Evolutionary conservation across 768 basidiomycete species (phyloP).

Genomic region (Mycena galopus): DNA sequence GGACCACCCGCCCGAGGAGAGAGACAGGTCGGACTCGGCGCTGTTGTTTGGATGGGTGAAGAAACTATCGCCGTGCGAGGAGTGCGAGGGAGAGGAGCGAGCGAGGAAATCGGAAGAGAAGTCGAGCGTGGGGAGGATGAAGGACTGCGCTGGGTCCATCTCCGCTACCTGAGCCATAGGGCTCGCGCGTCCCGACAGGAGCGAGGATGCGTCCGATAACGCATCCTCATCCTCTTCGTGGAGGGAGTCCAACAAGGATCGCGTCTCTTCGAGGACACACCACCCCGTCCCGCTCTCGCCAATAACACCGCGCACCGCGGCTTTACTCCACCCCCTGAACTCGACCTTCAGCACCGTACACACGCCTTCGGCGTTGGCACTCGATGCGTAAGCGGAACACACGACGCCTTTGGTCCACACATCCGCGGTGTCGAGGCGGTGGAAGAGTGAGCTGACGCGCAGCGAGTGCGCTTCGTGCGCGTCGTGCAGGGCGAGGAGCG

Average conservation of each 20-base stretch:
- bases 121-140: constrained; percentile 84
- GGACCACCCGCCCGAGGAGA: constrained; percentile 13
- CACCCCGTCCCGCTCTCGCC: constrained; percentile 82
- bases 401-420: constrained; percentile 76
- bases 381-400: constrained; percentile 72
- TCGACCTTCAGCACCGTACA: constrained; percentile 77
- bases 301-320: constrained; percentile 73
- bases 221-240: constrained; percentile 46
- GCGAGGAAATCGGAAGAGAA: constrained; percentile 66
- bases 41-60: constrained; percentile 18
- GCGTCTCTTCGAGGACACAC: constrained; percentile 78
- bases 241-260: constrained; percentile 31
- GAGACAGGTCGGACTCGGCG: not conserved
- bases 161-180: constrained; percentile 27
- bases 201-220: constrained; percentile 49
- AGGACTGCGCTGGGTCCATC: constrained; percentile 73
- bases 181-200: constrained; percentile 40
- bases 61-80: too few species aligned
- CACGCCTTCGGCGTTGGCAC: constrained; percentile 57
- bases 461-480: constrained; percentile 68
- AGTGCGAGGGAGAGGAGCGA: not conserved
- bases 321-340: constrained; percentile 80
- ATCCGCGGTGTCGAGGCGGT: constrained; percentile 74
- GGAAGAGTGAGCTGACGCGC: constrained; percentile 77
- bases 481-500: constrained; percentile 65